Percentiles rank a stretch among this genome's conserved stretches.
phyloP scores from a whole-genome alignment of 148 eudicot genomes.

The Amaranthus cruentus region DNA sequence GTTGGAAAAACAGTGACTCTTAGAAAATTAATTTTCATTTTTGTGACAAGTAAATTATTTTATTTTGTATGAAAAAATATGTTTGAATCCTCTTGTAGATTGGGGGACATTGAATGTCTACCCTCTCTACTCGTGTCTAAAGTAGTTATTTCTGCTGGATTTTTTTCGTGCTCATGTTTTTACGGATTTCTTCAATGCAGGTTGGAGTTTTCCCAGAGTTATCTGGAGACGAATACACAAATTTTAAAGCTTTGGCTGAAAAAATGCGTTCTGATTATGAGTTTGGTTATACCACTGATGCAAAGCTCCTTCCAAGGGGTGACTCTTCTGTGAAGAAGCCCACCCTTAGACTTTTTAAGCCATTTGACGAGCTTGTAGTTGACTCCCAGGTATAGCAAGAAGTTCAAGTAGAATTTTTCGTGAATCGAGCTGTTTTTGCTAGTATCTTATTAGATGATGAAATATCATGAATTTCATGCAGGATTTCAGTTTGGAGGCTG shows the following conservation, averaged over 20 bases:
- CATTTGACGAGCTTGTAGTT: slow-evolving; percentile 82
- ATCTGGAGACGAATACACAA: slow-evolving; percentile 72
- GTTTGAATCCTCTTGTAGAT: no score
- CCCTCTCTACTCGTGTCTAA: neutral
- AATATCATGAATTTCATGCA: slow-evolving; percentile 20
- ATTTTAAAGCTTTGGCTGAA: slow-evolving; percentile 64
- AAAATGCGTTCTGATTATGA: slow-evolving; percentile 76
- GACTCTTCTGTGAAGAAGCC: slow-evolving; percentile 62
- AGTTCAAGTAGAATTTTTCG: neutral
- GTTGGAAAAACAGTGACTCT: no score
- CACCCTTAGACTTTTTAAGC: slow-evolving; percentile 70
- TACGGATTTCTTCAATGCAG: slow-evolving; percentile 28
- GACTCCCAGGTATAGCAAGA: slow-evolving; percentile 53
- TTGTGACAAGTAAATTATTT: no score
- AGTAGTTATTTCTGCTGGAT: neutral
- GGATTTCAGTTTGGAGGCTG: slow-evolving; percentile 62
- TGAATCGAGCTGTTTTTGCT: neutral
- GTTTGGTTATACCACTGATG: slow-evolving; percentile 79
- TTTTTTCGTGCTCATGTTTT: neutral
- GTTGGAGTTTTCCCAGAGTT: slow-evolving; percentile 82
- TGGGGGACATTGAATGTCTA: no score
- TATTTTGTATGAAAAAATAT: no score
- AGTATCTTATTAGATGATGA: slow-evolving; percentile 3
- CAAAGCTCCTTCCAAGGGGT: slow-evolving; percentile 72
- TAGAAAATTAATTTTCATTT: no score